Evolutionary conservation across 495 filamentous ascomycete genomes (phyloP).

Genomic region (Pyrenula aspistea): DNA sequence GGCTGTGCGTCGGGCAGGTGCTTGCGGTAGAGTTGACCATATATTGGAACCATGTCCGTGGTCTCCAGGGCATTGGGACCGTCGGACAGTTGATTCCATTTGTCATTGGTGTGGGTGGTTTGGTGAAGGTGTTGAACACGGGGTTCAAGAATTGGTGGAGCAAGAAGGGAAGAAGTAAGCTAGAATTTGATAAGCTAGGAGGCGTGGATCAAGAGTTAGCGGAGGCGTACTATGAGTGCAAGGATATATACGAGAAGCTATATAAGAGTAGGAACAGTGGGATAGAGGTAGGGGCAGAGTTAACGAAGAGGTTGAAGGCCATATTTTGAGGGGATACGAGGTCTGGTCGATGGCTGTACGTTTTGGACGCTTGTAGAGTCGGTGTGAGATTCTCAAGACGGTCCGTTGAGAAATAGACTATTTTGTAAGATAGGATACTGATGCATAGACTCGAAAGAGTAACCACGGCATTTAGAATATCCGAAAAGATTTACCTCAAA

Average conservation of each 20-base stretch:
- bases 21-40: neutral
- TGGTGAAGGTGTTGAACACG: neutral
- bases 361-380: too few relatives aligned
- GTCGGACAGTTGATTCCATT: neutral
- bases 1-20: neutral
- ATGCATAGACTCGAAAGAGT: too few relatives aligned
- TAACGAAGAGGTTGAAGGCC: too few relatives aligned
- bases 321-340: too few relatives aligned
- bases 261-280: too few relatives aligned
- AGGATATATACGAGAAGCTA: neutral
- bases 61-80: neutral
- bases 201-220: conserved; percentile 3
- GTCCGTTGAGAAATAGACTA: too few relatives aligned
- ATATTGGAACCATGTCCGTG: neutral
- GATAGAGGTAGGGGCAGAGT: too few relatives aligned
- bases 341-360: too few relatives aligned
- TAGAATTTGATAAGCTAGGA: neutral
- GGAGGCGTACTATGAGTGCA: conserved; percentile 1
- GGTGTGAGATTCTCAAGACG: too few relatives aligned
- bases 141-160: conserved; percentile 5
- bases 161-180: neutral
- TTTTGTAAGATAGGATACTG: too few relatives aligned
- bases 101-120: neutral
- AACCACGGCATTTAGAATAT: too few relatives aligned
- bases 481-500: too few relatives aligned